A percentile compares a stretch with the other conserved stretches of the same genome.
These are phyloP conservation scores for Miamiensis avidus DNA, from an alignment of 169 alveolate genomes.

Conservation along the genomic window DNA sequence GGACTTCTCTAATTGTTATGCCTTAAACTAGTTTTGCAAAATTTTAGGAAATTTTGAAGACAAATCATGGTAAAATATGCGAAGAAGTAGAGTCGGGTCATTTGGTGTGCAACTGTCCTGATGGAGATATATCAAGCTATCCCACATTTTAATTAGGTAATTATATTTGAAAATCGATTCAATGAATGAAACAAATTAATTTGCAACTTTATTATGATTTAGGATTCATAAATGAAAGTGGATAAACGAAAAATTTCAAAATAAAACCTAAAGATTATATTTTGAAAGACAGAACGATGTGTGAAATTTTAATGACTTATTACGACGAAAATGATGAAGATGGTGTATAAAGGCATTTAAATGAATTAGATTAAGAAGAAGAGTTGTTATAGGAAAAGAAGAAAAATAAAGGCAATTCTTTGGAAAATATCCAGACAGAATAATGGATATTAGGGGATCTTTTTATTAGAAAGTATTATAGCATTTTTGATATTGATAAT, in stretches of 20 bases:
- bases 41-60: neutral
- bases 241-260: neutral
- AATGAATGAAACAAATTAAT: neutral
- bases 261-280: neutral
- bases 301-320: neutral
- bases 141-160: neutral
- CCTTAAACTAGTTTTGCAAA: neutral
- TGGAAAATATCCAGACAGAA: no score
- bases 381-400: no score
- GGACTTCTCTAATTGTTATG: neutral
- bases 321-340: no score
- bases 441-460: constrained; percentile 75
- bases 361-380: no score
- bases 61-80: neutral
- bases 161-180: no score
- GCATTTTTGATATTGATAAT: constrained; percentile 72
- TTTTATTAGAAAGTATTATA: constrained; percentile 65
- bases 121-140: neutral
- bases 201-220: no score
- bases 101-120: neutral
- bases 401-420: neutral
- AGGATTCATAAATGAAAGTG: neutral
- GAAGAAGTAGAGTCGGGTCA: neutral
- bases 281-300: neutral
- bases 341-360: neutral